Percentiles rank a stretch among this genome's conserved stretches.
phyloP scores from a whole-genome alignment of 2,329 filamentous ascomycete species.

The Dactylellina sp. region DNA sequence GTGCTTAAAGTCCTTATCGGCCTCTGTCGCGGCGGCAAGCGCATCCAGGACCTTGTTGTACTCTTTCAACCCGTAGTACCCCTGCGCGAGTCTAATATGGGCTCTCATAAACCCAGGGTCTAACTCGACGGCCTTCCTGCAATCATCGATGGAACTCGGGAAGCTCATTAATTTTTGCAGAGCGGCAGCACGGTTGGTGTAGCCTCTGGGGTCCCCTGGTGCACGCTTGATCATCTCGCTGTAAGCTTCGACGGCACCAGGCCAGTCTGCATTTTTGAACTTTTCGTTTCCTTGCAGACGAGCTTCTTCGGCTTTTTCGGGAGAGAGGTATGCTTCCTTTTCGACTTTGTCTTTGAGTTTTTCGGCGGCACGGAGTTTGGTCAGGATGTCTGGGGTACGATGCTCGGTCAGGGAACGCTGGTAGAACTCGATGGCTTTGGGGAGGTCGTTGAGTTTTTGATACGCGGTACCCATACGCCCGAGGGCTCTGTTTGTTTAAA shows the following conservation, averaged over 20 bases:
- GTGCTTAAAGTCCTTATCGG: slow-evolving; percentile 84
- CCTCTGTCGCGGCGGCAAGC: slow-evolving; percentile 80
- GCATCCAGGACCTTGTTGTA: slow-evolving; percentile 94
- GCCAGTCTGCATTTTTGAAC: slow-evolving; percentile 97
- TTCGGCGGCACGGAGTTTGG: slow-evolving; percentile 90
- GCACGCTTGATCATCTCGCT: slow-evolving; percentile 96
- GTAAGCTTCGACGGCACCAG: slow-evolving; percentile 92
- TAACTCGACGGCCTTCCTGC: slow-evolving; percentile 87
- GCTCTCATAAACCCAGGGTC: slow-evolving; percentile 94
- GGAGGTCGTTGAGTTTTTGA: slow-evolving; percentile 85
- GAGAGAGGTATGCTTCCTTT: slow-evolving; percentile 85
- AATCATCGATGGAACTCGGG: slow-evolving; percentile 91
- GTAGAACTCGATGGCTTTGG: slow-evolving; percentile 86
- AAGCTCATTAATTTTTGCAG: slow-evolving; percentile 97
- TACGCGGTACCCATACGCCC: slow-evolving; percentile 93
- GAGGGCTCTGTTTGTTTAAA: slow-evolving; percentile 70
- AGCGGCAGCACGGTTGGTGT: slow-evolving; percentile 95
- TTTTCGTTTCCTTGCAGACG: slow-evolving; percentile 94
- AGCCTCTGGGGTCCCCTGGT: slow-evolving; percentile 90
- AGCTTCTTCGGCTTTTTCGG: slow-evolving; percentile 91
- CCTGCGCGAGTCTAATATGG: slow-evolving; percentile 95
- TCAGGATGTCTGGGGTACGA: slow-evolving; percentile 91
- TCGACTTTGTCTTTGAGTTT: slow-evolving; percentile 83
- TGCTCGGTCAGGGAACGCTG: slow-evolving; percentile 95
- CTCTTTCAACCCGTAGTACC: slow-evolving; percentile 96